Evolutionary conservation across 345 rosid species (phyloP).

Genomic region (Gossypium anomalum): DNA sequence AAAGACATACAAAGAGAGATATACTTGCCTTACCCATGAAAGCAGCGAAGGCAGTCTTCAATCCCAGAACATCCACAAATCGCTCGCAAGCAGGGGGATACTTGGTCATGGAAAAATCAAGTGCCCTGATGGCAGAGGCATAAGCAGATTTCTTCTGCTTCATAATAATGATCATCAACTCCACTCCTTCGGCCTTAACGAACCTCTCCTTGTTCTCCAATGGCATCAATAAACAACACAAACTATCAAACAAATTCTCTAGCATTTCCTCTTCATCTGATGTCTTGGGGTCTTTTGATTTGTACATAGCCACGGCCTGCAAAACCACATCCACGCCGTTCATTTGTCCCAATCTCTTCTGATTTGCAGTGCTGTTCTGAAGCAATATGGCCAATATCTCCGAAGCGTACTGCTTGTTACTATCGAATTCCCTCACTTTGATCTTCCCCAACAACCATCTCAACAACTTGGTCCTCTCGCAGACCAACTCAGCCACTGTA

Average conservation of each 20-base stretch:
- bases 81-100: conserved; percentile 97
- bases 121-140: conserved; percentile 83
- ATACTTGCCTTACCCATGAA: conserved; percentile 99
- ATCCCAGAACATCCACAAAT: conserved; percentile 88
- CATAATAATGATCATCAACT: conserved; percentile 95
- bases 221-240: conserved; percentile 96
- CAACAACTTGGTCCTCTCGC: conserved; percentile 78
- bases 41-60: conserved; percentile 94
- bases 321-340: conserved; percentile 89
- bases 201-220: conserved; percentile 98
- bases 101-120: conserved; percentile 94
- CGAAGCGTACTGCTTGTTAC: conserved; percentile 89
- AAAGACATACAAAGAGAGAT: conserved; percentile 2
- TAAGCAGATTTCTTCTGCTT: conserved; percentile 97
- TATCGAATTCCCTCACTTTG: conserved; percentile 77
- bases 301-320: conserved; percentile 93
- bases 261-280: conserved; percentile 96
- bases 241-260: conserved; percentile 80
- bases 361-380: conserved; percentile 78
- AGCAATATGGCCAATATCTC: conserved; percentile 88
- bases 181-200: conserved; percentile 94
- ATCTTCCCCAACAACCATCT: conserved; percentile 81
- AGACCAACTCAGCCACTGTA: conserved; percentile 74
- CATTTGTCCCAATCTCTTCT: conserved; percentile 90
- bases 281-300: conserved; percentile 83